phyloP scores from a whole-genome alignment of 2,329 filamentous ascomycete genomes.

The Stachybotrys elegans region DNA sequence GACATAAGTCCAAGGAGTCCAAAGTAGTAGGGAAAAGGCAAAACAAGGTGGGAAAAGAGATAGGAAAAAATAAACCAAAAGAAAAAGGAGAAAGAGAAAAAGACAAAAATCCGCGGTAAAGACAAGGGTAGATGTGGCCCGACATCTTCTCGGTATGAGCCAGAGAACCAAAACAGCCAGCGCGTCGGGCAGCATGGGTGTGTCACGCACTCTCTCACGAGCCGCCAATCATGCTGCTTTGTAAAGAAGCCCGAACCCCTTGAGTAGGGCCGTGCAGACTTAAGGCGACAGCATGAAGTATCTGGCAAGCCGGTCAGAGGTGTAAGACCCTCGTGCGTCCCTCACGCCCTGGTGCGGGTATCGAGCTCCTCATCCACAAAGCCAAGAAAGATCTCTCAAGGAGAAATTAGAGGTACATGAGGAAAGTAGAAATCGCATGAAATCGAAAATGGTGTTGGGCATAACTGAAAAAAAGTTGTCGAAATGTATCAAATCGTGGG shows the following conservation, averaged over 20 bases:
- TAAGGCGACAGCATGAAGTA: no score
- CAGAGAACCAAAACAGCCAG: no score
- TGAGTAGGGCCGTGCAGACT: no score
- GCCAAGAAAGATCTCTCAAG: background rate
- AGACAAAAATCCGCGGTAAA: background rate
- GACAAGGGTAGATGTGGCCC: no score
- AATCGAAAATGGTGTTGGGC: background rate
- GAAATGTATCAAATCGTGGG: no score
- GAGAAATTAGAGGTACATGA: background rate
- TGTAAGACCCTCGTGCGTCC: no score
- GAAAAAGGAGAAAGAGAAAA: constrained; percentile 7
- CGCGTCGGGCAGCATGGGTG: no score
- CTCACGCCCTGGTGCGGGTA: no score
- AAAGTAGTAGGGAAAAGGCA: background rate
- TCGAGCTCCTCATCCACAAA: background rate
- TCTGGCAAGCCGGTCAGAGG: no score
- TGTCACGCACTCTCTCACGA: background rate
- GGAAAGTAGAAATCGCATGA: background rate
- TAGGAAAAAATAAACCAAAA: constrained; percentile 13
- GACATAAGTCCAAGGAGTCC: no score
- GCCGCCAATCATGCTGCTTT: background rate
- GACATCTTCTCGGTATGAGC: no score
- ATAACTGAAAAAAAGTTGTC: background rate
- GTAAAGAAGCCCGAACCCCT: no score
- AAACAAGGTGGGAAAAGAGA: constrained; percentile 10